These are phyloP conservation scores for Fusarium sp. DNA, from an alignment of 2,329 filamentous ascomycete genomes.

Conservation along the genomic window DNA sequence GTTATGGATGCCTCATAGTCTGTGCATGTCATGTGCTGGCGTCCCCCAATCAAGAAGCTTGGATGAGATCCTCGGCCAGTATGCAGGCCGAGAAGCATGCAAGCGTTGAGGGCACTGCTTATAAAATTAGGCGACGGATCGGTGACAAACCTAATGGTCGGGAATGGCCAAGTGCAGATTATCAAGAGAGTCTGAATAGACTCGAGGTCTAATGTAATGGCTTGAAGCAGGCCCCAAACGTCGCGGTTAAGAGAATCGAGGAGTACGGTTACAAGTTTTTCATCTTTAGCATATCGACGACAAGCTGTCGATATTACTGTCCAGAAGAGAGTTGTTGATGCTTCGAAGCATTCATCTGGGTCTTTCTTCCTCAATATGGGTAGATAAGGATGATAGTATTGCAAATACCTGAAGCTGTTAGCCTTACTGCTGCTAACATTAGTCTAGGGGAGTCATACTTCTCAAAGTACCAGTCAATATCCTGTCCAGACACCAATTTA, in stretches of 20 bases:
- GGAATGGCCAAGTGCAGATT: constrained; percentile 62
- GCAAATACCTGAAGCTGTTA: constrained; percentile 56
- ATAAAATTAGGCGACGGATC: constrained; percentile 62
- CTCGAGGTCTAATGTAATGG: constrained; percentile 56
- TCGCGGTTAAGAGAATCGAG: constrained; percentile 59
- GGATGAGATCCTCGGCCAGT: constrained; percentile 62
- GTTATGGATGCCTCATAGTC: constrained; percentile 64
- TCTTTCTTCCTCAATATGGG: constrained; percentile 61
- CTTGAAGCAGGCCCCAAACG: constrained; percentile 56
- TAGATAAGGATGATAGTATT: constrained; percentile 63
- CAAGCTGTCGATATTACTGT: constrained; percentile 62
- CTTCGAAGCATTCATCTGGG: constrained; percentile 62
- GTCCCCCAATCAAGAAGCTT: constrained; percentile 58
- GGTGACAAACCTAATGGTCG: constrained; percentile 61
- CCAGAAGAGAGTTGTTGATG: constrained; percentile 64
- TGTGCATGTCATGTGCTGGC: constrained; percentile 55
- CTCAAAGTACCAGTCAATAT: constrained; percentile 66
- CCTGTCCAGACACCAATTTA: constrained; percentile 60
- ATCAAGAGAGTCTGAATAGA: constrained; percentile 64
- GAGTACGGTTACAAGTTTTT: constrained; percentile 56
- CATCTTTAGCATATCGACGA: constrained; percentile 59
- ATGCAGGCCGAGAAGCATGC: constrained; percentile 61
- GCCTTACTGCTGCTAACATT: background rate
- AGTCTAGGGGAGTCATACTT: constrained; percentile 49
- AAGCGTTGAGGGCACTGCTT: constrained; percentile 59